A percentile compares a stretch with the other conserved stretches of the same genome.
Conservation (phyloP, 2,329 filamentous ascomycete species). For the Calonectria fujianensis region DNA sequence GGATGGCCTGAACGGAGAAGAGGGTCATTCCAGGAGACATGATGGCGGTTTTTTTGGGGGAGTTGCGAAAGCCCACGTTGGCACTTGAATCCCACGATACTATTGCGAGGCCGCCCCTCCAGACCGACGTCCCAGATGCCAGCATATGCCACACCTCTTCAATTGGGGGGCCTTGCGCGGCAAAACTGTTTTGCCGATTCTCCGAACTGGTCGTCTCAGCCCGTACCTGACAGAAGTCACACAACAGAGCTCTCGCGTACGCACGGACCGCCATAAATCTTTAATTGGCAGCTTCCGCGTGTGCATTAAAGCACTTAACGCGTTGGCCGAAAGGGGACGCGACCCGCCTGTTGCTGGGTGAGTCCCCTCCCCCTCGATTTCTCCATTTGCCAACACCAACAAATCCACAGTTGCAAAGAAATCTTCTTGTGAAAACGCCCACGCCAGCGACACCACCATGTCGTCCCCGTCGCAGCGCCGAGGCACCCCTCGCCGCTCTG, state of each 20-base stretch:
- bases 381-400: slow-evolving; percentile 51
- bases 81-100: slow-evolving; percentile 47
- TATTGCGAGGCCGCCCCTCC: slow-evolving; percentile 53
- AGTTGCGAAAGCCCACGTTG: slow-evolving; percentile 41
- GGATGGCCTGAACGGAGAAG: slow-evolving; percentile 84
- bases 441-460: slow-evolving; percentile 56
- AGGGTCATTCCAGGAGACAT: slow-evolving; percentile 87
- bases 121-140: slow-evolving; percentile 58
- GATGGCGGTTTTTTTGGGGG: slow-evolving; percentile 46
- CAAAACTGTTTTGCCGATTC: slow-evolving; percentile 57
- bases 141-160: slow-evolving; percentile 50
- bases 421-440: slow-evolving; percentile 36
- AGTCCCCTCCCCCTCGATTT: slow-evolving; percentile 53
- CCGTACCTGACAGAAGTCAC: slow-evolving; percentile 14
- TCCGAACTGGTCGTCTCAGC: background rate
- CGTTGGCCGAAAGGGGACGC: slow-evolving; percentile 55
- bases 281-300: slow-evolving; percentile 43
- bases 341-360: slow-evolving; percentile 50
- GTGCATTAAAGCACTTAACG: slow-evolving; percentile 63
- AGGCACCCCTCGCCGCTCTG: slow-evolving; percentile 64
- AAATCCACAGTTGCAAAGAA: slow-evolving; percentile 46
- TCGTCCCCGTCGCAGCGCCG: slow-evolving; percentile 68
- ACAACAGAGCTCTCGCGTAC: slow-evolving; percentile 45
- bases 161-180: slow-evolving; percentile 49
- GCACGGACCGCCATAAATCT: slow-evolving; percentile 50